Base-by-base conservation (phyloP, 129 eudicot species). In the Centella asiatica region DNA sequence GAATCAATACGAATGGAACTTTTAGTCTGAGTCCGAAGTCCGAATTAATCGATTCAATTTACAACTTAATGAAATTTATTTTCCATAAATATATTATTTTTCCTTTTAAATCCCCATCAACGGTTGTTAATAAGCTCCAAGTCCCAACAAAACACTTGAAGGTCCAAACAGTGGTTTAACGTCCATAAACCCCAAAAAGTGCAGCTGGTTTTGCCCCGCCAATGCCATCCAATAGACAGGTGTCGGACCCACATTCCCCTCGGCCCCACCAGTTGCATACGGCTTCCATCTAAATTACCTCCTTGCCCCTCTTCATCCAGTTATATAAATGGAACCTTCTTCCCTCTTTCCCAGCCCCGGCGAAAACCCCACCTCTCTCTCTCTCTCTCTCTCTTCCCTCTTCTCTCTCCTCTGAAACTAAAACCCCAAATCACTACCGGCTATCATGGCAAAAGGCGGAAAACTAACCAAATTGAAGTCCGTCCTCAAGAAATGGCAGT, bases 391-490 rank as follows among this genome's bases (percentile, higher is more conserved):
- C 25, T 51, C 57, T 22, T 24, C 58, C 27, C 33, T 25, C 26
- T 19, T 42, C 47, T 42, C 47, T 42, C 47, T 15, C 47, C 47
- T 42, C n/a, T 42, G 47, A 17, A 42, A 42, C 27, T 19, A 1
- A 10, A 31, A 32, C 28, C 14, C 0, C 22, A 3, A 28, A n/a
- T 19, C 46, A n/a, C 26, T 19, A 19, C 62, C 15, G 6, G 0
- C 3, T 47, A 1, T 2, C 49, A 84, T 84, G 92, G 73, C 77
- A 14, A 80, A 62, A 57, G 78, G 78, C 14, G 78, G 80, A 18
- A 84, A 78, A 75, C 74, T 85, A 39, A 81, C 87, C 12, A 85
- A 85, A 44, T 73, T 85, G 57, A 85, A 78, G 44, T 85, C 93
- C 1, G 82, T 81, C 42, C 72, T 85, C 4, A 85, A 78, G 71